Base-by-base conservation (phyloP, 106 monocot species). In the Dendrobium huoshanense region DNA sequence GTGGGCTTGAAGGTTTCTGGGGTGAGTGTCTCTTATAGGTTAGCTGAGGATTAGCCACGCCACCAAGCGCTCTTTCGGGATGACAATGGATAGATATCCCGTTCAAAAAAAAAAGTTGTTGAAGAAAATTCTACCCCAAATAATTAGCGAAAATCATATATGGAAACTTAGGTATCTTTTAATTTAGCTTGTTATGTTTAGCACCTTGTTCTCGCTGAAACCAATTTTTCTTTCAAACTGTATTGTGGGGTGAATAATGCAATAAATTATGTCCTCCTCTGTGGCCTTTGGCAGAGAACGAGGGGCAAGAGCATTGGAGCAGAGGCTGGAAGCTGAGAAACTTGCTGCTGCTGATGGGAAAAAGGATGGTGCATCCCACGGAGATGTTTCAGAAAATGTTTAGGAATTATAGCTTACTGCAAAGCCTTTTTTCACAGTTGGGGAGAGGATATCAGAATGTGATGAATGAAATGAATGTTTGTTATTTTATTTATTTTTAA, bases 291-390 rank as follows among this genome's bases (percentile, higher is more conserved):
- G 29, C 88, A 96, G 96, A 67, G 93, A 96, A 83, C 80, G 96
- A 25, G 96, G 96, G 31, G 93, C 91, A 70, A 88, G 93, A 81
- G 96, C 96, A 48, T 77, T 96, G 76, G 96, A 96, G 70, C 84
- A 96, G 78, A 91, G 96, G 83, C 81, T 96, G 67, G 92, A 89
- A 55, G 84, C 90, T 51, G 96, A 96, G 83, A 93, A 86, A 56
- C 31, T 82, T 44, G 67, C 84, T 70, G 74, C 78, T 15, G 33
- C 64, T 41, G 88, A 77, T 45, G 85, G 65, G 29, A 25, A 54
- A 22, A 86, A 88, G 43, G 85, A 76, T 9, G 70, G 70, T 37
- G 70, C 37, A 3, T 47, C 78, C 5, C 67, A 49, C 43, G 88
- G 80, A 73, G 82, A 83, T 78, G 82, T 86, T 61, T 58, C 83